Base-by-base conservation (phyloP, 23 red algal species). In the Gracilaria domingensis region DNA sequence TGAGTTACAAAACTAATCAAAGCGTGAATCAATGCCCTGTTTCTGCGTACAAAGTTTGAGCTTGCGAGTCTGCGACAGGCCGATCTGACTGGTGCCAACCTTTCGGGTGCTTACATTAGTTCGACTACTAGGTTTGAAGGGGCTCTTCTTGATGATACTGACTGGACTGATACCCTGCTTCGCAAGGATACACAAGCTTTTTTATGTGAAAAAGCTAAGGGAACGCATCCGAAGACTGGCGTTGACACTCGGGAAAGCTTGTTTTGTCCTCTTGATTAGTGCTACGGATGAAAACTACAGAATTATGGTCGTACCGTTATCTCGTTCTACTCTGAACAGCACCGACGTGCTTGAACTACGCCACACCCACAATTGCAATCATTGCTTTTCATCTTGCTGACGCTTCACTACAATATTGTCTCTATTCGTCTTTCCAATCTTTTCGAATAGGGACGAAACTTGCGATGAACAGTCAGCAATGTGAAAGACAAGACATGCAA, bases 141-240 rank as follows among this genome's bases (percentile, higher is more conserved):
- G 8, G 83, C 93, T 7, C 33, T 79, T 32, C 83, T 99, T 42
- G 94, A 94, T n/a, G 85, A 88, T 48, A 81, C 94, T 25, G 97
- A 99, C 78, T 99, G 90, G 79, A 89, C 94, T 16, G 94, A 99
- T 35, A 90, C 90, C 2, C 67, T 99, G 2, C 66, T 99, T 17
- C 75, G 97, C 36, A 95, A 95, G 53, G 97, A 99, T 54, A 94
- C 94, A 76, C 94, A 93, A 82, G 88, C 84, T 21, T 99, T 82
- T 51, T 91, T 99, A 38, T 99, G 97, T 35, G 78, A 44, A 21
- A 69, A 56, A 30, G 97, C 97, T 20, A 81, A 42, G 24, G 97
- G 97, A 8, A 92, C 47, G 38, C 95, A 99, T 77, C 61, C 94
- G 25, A 21, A 29, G 13, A 96, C 97, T 55, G 86, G 88, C 14